A percentile compares a stretch with the other conserved stretches of the same genome.
Evolutionary conservation across 1,139 yeast species (phyloP).

Genomic region (Suzukiozyma palmioleophila): DNA sequence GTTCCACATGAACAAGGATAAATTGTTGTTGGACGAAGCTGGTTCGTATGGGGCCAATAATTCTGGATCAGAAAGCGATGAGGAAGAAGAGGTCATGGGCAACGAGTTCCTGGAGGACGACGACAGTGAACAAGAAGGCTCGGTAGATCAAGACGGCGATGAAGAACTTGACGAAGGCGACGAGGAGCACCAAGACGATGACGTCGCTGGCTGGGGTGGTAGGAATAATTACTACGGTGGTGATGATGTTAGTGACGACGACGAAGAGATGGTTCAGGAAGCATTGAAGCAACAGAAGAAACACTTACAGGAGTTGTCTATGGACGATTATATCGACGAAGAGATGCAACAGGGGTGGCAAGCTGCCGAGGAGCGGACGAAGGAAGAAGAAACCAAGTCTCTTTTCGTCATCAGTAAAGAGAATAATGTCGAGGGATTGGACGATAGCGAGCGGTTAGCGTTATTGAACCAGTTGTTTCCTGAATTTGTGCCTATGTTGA

Average conservation of each 20-base stretch:
- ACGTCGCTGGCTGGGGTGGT: constrained; percentile 76
- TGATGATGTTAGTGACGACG: constrained; percentile 68
- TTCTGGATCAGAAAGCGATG: constrained; percentile 35
- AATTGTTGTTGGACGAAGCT: constrained; percentile 56
- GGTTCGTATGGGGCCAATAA: constrained; percentile 33
- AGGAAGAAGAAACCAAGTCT: constrained; percentile 20
- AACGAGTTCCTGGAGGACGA: constrained; percentile 24
- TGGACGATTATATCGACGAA: constrained; percentile 82
- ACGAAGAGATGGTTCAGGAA: constrained; percentile 79
- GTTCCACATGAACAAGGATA: constrained; percentile 63
- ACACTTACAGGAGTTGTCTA: constrained; percentile 73
- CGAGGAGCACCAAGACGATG: constrained; percentile 48
- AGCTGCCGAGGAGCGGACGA: constrained; percentile 31
- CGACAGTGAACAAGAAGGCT: constrained; percentile 19
- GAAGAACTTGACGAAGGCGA: constrained; percentile 28
- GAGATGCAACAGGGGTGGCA: constrained; percentile 75
- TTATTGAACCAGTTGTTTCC: constrained; percentile 65
- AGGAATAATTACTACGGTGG: constrained; percentile 83
- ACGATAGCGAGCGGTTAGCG: constrained; percentile 39
- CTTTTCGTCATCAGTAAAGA: constrained; percentile 23
- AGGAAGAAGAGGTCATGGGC: constrained; percentile 26
- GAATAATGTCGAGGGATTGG: constrained; percentile 33
- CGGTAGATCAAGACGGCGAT: constrained; percentile 27
- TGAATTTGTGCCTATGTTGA: constrained; percentile 73
- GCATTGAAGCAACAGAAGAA: constrained; percentile 84